Percentiles rank a stretch among this genome's conserved stretches.
These are phyloP conservation scores for Arabidopsis arenosa DNA, from an alignment of 345 rosid genomes.

Conservation along the genomic window DNA sequence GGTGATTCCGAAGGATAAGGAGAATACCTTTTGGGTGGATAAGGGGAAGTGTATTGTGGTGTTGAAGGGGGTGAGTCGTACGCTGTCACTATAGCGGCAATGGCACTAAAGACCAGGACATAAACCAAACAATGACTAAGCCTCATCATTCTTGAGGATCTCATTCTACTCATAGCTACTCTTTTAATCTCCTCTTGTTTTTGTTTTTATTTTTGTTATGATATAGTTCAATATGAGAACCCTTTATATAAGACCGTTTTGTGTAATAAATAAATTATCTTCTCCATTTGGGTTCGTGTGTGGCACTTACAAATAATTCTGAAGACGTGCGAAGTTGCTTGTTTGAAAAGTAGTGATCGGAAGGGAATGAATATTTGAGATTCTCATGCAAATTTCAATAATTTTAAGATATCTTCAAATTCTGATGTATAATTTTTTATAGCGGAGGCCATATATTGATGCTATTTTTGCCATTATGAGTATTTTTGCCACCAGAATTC, in stretches of 20 bases:
- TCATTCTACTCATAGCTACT: not conserved
- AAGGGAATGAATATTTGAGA: not conserved
- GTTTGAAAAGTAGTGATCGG: not conserved
- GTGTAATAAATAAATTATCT: not conserved
- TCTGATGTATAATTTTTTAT: not conserved
- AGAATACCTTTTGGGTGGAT: not conserved
- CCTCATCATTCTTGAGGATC: conserved; percentile 4
- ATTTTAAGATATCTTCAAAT: not conserved
- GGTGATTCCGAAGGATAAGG: not conserved
- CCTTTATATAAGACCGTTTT: conserved; percentile 14
- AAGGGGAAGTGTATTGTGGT: conserved; percentile 8
- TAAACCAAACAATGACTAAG: conserved; percentile 16
- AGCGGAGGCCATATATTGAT: not conserved
- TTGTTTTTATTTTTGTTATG: not conserved
- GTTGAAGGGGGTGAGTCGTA: conserved; percentile 12
- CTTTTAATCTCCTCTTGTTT: not conserved
- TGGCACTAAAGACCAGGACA: conserved; percentile 25
- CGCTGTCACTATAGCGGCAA: not conserved
- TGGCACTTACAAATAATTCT: conserved; percentile 20
- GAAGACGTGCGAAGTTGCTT: conserved; percentile 22
- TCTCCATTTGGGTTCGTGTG: conserved; percentile 15
- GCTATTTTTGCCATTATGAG: not conserved
- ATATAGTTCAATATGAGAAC: conserved; percentile 11
- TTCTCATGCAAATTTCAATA: not conserved
- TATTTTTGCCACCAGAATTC: no score